Evolutionary conservation across 2,329 filamentous ascomycete genomes (phyloP), one percentile per base, ranked within the genome.

Genomic region (Penicillium sp.): DNA sequence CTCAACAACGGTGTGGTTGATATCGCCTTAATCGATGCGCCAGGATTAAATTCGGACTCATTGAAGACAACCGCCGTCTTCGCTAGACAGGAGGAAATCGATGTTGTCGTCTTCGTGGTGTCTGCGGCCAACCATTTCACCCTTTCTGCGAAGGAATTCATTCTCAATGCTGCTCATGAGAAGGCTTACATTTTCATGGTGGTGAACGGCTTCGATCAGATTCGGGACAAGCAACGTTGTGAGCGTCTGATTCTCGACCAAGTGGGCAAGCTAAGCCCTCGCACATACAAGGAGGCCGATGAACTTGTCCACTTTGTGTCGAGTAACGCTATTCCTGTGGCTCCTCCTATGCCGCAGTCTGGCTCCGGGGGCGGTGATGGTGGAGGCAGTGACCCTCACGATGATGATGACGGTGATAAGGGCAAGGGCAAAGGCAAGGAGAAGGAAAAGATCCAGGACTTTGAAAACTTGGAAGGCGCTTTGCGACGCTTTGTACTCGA

Each of bases 101-200:
- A 99, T 64, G 94, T 99, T 0, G 94, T 99, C 1, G 92, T 99
- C 0, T 99, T 99, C 65, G 94, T 99, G 31, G 94, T 99, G 5
- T 96, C 92, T 10, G 94, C 94, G 2, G 91, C 93, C 24, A 99
- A 99, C 61, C 94, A 99, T 73, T 97, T 99, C 69, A 99, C 94
- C 0, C 85, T 95, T 49, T 96, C 94, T 0, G 92, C 94, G n/a
- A 95, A 89, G 73, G 94, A 99, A 65, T 99, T 99, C 67, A 96
- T 99, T 57, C 89, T 89, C 79, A 93, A 93, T 46, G 94, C 94
- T 1, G 94, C 94, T 0, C 85, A 93, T 38, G 94, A 99, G 68
- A 99, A 99, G 74, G 93, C 94, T 0, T 99, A 99, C 69, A 92
- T 99, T 57, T 99, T 99, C 72, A 95, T 99, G 72, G 94, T 99